Percentiles rank a stretch among this genome's conserved stretches.
phyloP scores from a whole-genome alignment of 805 yeast genomes.

The Cyberlindnera suaveolens region DNA sequence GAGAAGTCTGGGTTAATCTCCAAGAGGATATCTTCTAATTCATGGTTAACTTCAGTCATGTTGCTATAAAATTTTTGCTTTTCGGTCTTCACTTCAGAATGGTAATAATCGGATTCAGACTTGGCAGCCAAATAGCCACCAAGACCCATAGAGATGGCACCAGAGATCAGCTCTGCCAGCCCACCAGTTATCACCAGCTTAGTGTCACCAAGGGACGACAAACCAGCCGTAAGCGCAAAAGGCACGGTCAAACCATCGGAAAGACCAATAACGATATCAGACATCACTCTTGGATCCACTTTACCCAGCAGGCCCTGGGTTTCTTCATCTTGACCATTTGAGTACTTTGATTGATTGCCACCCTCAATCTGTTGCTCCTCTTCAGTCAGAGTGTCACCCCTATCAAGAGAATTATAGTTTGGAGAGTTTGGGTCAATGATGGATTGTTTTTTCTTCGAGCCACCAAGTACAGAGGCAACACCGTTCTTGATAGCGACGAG shows the following conservation, averaged over 20 bases:
- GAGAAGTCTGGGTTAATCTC: conserved; percentile 55
- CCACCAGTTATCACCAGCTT: conserved; percentile 95
- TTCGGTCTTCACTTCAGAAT: conserved; percentile 65
- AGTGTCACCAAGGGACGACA: conserved; percentile 84
- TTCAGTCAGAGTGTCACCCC: conserved; percentile 7
- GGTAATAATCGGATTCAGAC: conserved; percentile 73
- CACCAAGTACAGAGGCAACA: conserved; percentile 13
- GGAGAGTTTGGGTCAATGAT: conserved; percentile 8
- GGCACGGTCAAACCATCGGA: conserved; percentile 97
- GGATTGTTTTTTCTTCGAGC: conserved; percentile 4
- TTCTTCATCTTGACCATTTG: conserved; percentile 3
- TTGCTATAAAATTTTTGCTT: conserved; percentile 60
- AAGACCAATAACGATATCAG: conserved; percentile 88
- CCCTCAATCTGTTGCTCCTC: not conserved
- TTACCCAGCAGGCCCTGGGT: conserved; percentile 37
- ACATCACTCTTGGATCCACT: conserved; percentile 87
- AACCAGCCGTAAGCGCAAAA: conserved; percentile 96
- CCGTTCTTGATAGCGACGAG: conserved; percentile 23
- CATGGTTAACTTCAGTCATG: conserved; percentile 62
- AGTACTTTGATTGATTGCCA: conserved; percentile 1
- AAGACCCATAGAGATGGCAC: conserved; percentile 96
- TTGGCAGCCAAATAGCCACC: conserved; percentile 96
- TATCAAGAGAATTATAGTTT: conserved; percentile 13
- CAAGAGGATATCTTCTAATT: conserved; percentile 72
- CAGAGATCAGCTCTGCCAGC: conserved; percentile 92